Evolutionary conservation across 2,329 filamentous ascomycete species (phyloP), one percentile per base, ranked within the genome.

Genomic region (Gyromitra esculenta): DNA sequence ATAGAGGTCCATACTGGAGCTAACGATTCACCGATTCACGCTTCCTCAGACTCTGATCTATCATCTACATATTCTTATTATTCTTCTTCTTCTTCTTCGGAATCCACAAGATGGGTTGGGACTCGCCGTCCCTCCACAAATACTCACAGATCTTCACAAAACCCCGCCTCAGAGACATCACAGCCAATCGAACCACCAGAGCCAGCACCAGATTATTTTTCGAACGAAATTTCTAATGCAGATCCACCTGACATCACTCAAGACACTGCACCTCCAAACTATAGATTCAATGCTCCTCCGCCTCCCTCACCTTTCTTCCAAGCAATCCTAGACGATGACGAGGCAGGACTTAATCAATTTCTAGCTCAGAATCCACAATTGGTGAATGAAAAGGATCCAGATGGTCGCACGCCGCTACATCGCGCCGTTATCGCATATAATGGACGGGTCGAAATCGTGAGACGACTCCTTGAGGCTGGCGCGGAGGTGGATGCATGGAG

Each of bases 401-500:
- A 37, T 8, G 64, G 25, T n/a, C 65, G 72, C 65, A 75, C 72
- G 6, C 72, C 72, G 25, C 39, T 75, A 18, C 70, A 75, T 35
- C 67, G 50, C 73, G 35, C 81, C 75, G 62, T 81, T 79, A 41
- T 81, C 80, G 76, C 83, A 81, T 39, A 82, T 80, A 9, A 82
- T 81, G 25, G 82, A 79, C 60, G 82, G 81, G 73, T 83, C 81
- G 21, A 78, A 78, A 78, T 83, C 80, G 79, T 83, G 79, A 73
- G 56, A 13, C 31, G 59, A 4, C 71, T 77, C 9, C 39, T 78
- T 5, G 69, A 75, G 11, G 25, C 52, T n/a, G 75, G 75, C n/a
- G 77, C 77, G 15, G 43, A 62, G 8, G 68, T 75, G 21, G 52
- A 78, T 25, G 64, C 35, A 45, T 77, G 75, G 75, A 77, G 59